These are phyloP conservation scores for Isatis tinctoria DNA, from an alignment of 345 rosid genomes.

Conservation along the genomic window DNA sequence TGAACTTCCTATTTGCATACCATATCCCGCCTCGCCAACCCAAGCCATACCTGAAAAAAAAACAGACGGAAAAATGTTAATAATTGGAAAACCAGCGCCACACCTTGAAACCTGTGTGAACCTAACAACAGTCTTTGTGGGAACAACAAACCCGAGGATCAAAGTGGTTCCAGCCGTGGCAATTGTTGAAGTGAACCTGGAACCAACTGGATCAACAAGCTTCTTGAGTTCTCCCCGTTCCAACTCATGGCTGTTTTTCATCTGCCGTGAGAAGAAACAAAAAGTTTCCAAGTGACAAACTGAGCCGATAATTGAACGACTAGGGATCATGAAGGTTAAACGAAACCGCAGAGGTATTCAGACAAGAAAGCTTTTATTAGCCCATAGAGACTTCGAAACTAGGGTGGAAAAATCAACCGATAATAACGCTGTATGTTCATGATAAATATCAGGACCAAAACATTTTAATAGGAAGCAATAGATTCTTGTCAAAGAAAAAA, in stretches of 20 bases:
- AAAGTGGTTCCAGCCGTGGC: conserved; percentile 84
- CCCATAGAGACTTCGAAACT: background rate
- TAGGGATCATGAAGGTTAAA: background rate
- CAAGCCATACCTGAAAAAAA: conserved; percentile 58
- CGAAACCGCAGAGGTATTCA: background rate
- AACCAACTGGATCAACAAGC: conserved; percentile 65
- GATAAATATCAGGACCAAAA: background rate
- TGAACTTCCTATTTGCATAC: conserved; percentile 78
- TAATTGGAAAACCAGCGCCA: background rate
- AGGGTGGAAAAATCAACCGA: background rate
- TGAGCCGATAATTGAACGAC: background rate
- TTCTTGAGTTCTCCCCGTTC: conserved; percentile 70
- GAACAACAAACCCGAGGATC: conserved; percentile 60
- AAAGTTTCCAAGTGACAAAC: background rate
- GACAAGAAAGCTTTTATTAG: background rate
- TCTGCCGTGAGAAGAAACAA: conserved; percentile 36
- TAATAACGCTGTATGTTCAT: background rate
- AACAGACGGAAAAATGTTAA: background rate
- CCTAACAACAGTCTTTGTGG: background rate
- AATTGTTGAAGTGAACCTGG: conserved; percentile 43
- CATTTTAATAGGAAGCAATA: background rate
- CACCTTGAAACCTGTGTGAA: background rate
- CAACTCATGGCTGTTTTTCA: conserved; percentile 48
- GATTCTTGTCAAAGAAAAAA: too few species aligned
- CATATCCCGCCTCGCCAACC: conserved; percentile 98